Conservation (phyloP, 148 eudicot genomes). For the Suaeda aralocaspica region DNA sequence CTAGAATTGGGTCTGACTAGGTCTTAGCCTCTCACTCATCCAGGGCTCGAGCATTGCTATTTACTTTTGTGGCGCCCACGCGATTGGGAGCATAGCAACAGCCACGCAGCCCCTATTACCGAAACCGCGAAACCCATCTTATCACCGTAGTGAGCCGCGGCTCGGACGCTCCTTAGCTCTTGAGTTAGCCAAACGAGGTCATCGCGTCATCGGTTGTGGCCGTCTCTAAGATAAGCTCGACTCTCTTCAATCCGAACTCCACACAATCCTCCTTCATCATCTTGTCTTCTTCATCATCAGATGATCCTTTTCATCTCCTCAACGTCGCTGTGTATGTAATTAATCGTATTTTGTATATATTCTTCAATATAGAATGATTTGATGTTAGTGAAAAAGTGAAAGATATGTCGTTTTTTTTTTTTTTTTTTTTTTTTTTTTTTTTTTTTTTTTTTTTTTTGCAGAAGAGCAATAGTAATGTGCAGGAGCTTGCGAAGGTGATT, state of each 20-base stretch:
- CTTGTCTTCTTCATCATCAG: slow-evolving; percentile 33
- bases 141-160: slow-evolving; percentile 77
- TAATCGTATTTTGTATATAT: too few relatives aligned
- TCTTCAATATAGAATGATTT: background rate
- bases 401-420: background rate
- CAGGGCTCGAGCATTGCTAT: too few relatives aligned
- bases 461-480: slow-evolving; percentile 68
- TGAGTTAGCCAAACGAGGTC: slow-evolving; percentile 71
- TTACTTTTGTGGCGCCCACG: too few relatives aligned
- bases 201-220: slow-evolving; percentile 73
- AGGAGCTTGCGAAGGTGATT: slow-evolving; percentile 62
- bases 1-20: too few relatives aligned
- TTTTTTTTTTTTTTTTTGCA: slow-evolving; percentile 8
- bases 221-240: slow-evolving; percentile 69
- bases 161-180: slow-evolving; percentile 56
- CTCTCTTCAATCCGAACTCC: slow-evolving; percentile 54
- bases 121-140: too few relatives aligned
- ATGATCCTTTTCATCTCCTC: slow-evolving; percentile 40
- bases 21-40: too few relatives aligned
- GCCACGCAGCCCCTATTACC: too few relatives aligned
- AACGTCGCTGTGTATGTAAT: slow-evolving; percentile 63
- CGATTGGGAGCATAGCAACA: too few relatives aligned
- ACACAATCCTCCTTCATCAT: slow-evolving; percentile 28
- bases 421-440: background rate
- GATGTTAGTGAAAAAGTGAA: background rate